These are phyloP conservation scores for Cladophialophora bantiana DNA, from an alignment of 2,329 filamentous ascomycete genomes.

Conservation along the genomic window DNA sequence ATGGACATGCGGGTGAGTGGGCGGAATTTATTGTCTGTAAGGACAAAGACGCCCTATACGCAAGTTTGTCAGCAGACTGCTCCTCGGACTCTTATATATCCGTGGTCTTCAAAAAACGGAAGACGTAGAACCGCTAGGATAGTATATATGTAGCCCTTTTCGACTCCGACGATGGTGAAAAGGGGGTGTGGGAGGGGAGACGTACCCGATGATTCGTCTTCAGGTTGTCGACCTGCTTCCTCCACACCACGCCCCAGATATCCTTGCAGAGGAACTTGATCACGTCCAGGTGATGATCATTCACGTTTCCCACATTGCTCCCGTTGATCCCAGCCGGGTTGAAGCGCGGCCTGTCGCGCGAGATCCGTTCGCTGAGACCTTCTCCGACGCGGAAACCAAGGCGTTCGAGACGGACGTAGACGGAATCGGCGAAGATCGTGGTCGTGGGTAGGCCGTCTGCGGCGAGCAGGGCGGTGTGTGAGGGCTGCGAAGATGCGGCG, in stretches of 20 bases:
- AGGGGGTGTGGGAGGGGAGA: background rate
- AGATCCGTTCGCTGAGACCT: constrained; percentile 81
- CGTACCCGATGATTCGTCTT: constrained; percentile 93
- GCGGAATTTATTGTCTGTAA: constrained; percentile 91
- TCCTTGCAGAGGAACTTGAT: constrained; percentile 99
- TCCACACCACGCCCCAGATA: constrained; percentile 90
- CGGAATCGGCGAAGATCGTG: constrained; percentile 84
- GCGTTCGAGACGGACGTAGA: constrained; percentile 82
- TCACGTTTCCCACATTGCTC: constrained; percentile 12
- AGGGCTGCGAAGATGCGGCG: background rate
- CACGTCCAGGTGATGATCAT: constrained; percentile 73
- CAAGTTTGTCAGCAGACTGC: background rate
- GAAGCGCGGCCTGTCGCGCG: constrained; percentile 77
- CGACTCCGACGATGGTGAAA: background rate
- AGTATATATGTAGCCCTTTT: background rate
- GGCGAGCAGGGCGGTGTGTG: constrained; percentile 23
- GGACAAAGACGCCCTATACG: constrained; percentile 83
- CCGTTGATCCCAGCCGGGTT: constrained; percentile 54
- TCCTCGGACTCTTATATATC: background rate
- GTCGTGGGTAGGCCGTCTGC: constrained; percentile 45
- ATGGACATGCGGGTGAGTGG: constrained; percentile 90
- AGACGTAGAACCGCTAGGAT: background rate
- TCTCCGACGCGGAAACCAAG: constrained; percentile 91
- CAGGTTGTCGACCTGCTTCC: constrained; percentile 97
- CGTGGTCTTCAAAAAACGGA: background rate